phyloP scores from a whole-genome alignment of 2,329 filamentous ascomycete genomes.

The Fusarium buharicum region DNA sequence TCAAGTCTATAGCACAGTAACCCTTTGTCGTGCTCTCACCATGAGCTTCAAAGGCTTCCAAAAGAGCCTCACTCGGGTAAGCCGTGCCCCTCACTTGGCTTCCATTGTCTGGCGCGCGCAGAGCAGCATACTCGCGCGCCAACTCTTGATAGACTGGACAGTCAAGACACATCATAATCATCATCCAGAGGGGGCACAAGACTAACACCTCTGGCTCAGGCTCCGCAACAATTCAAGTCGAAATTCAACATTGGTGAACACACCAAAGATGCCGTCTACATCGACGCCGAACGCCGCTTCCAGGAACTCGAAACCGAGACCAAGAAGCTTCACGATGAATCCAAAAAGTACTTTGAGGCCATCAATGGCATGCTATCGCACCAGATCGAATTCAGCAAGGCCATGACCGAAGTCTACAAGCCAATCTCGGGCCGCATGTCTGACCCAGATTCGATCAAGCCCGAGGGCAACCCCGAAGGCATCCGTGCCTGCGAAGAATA shows the following conservation, averaged over 20 bases:
- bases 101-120: slow-evolving; percentile 25
- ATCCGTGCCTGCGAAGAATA: slow-evolving; percentile 98
- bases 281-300: slow-evolving; percentile 93
- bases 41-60: slow-evolving; percentile 99
- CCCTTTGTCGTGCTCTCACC: slow-evolving; percentile 38
- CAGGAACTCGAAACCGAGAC: slow-evolving; percentile 94
- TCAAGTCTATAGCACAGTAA: slow-evolving; percentile 12
- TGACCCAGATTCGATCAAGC: slow-evolving; percentile 83
- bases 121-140: slow-evolving; percentile 21
- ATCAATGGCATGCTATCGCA: slow-evolving; percentile 98
- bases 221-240: slow-evolving; percentile 90
- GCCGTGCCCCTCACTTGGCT: slow-evolving; percentile 53
- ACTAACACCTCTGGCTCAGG: slow-evolving; percentile 56
- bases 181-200: not conserved
- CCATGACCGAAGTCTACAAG: slow-evolving; percentile 96
- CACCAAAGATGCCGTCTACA: slow-evolving; percentile 94
- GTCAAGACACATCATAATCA: slow-evolving; percentile 1
- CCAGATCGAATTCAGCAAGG: slow-evolving; percentile 98
- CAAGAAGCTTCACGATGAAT: slow-evolving; percentile 96
- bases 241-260: slow-evolving; percentile 96
- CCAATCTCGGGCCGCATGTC: slow-evolving; percentile 96
- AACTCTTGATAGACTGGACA: not conserved
- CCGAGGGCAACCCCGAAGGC: slow-evolving; percentile 90
- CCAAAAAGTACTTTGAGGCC: slow-evolving; percentile 95
- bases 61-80: slow-evolving; percentile 87